Conservation (phyloP, 2,329 filamentous ascomycete species). For the Colletotrichum sp. region DNA sequence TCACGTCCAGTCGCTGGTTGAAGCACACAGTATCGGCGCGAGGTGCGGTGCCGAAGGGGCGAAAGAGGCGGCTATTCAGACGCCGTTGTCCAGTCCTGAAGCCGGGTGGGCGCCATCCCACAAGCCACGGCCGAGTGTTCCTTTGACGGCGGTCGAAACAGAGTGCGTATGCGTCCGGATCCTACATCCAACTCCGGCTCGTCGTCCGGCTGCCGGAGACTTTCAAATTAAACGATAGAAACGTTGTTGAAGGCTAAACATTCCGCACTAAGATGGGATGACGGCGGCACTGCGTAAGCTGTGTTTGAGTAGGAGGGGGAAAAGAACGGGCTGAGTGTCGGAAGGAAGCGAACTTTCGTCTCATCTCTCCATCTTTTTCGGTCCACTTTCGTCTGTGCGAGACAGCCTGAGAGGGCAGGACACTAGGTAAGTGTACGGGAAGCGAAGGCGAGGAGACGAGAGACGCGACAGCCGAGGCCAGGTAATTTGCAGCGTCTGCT, state of each 20-base stretch:
- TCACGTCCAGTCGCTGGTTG: neutral
- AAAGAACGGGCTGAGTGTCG: neutral
- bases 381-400: neutral
- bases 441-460: neutral
- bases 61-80: constrained; percentile 11
- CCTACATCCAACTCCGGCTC: neutral
- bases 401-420: neutral
- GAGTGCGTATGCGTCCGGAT: neutral
- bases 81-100: constrained; percentile 1
- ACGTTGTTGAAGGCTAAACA: neutral
- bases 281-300: neutral
- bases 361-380: neutral
- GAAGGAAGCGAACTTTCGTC: constrained; percentile 12
- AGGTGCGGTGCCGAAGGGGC: neutral
- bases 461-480: constrained; percentile 5
- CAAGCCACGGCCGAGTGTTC: neutral
- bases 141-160: neutral
- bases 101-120: neutral
- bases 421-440: neutral
- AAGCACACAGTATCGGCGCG: neutral
- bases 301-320: constrained; percentile 11
- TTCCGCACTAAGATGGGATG: neutral
- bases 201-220: neutral
- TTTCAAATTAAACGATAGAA: neutral
- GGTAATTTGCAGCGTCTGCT: neutral